Conservation (phyloP, 306 rosid genomes). For the Ceratonia siliqua region DNA sequence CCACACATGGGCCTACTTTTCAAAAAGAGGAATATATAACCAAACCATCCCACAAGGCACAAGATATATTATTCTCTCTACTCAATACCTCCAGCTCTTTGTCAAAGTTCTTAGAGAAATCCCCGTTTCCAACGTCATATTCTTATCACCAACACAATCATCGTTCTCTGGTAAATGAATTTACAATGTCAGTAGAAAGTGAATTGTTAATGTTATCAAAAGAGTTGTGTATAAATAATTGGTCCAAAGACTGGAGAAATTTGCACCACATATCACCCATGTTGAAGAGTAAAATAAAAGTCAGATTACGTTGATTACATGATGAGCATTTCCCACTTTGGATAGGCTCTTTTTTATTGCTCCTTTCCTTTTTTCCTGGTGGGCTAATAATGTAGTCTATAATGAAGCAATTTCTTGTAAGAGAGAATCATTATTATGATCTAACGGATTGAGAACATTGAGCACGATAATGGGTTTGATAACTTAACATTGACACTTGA, state of each 20-base stretch:
- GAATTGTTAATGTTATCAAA: background rate
- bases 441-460: slow-evolving; percentile 37
- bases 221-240: background rate
- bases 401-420: slow-evolving; percentile 44
- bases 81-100: slow-evolving; percentile 30
- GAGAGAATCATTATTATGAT: slow-evolving; percentile 48
- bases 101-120: slow-evolving; percentile 32
- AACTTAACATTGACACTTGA: slow-evolving; percentile 42
- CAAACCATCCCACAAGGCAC: slow-evolving; percentile 36
- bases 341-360: slow-evolving; percentile 7
- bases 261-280: slow-evolving; percentile 25
- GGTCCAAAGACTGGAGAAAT: background rate
- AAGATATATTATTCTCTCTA: slow-evolving; percentile 38
- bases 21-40: slow-evolving; percentile 30
- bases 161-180: slow-evolving; percentile 35
- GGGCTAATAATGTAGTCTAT: slow-evolving; percentile 30
- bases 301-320: slow-evolving; percentile 33
- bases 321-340: slow-evolving; percentile 41
- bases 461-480: slow-evolving; percentile 58
- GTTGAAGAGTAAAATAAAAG: slow-evolving; percentile 20
- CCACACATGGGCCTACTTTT: slow-evolving; percentile 43
- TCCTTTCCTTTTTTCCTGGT: slow-evolving; percentile 18
- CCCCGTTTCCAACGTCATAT: slow-evolving; percentile 41
- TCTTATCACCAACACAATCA: slow-evolving; percentile 48
- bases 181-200: slow-evolving; percentile 1